Evolutionary conservation across 2,329 filamentous ascomycete genomes (phyloP), one percentile per base, ranked within the genome.

Genomic region (Hypoxylon rubiginosum): DNA sequence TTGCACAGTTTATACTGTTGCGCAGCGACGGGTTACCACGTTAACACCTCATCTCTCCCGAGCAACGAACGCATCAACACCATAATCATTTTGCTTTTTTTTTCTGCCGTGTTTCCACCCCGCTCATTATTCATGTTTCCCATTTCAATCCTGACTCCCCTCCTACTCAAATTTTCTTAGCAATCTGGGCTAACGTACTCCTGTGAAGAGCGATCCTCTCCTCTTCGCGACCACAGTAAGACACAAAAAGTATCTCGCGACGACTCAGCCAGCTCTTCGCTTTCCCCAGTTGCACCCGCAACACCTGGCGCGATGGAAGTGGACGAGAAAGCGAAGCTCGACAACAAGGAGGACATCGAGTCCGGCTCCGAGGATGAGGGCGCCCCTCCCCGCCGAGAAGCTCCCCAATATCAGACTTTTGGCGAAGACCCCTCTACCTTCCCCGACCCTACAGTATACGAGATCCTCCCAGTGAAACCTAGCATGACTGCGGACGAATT

Each of bases 371-470:
- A 88, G 68, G 88, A 90, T 65, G 85, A 89, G 76, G 81, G 87
- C 72, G 82, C 88, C 72, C 86, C 87, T 62, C 85, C 90, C 74
- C 84, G 85, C 67, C 85, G 87, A 26, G 88, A 90, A 53, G 84
- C 87, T 43, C 93, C 92, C 4, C 91, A 94, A 64, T 90, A 90
- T 74, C 92, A 97, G 79, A 94, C 93, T 0, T 98, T 97, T 78
- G 95, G 95, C 64, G 91, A 95, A 41, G 94, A 98, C 75, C 95
- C 95, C 0, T 92, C 93, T 26, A 93, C 90, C n/a, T 97, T 95
- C 74, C 88, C 88, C 19, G 96, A 99, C 76, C 94, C 94, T 1
- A 97, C 95, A 36, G 86, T 97, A 53, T 99, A 99, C 82, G 92
- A 99, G 77, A 97, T 99, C 68, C 90, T 90, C 60, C 85, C 90